Base-by-base conservation (phyloP, 306 rosid species). In the Vigna trinervia region DNA sequence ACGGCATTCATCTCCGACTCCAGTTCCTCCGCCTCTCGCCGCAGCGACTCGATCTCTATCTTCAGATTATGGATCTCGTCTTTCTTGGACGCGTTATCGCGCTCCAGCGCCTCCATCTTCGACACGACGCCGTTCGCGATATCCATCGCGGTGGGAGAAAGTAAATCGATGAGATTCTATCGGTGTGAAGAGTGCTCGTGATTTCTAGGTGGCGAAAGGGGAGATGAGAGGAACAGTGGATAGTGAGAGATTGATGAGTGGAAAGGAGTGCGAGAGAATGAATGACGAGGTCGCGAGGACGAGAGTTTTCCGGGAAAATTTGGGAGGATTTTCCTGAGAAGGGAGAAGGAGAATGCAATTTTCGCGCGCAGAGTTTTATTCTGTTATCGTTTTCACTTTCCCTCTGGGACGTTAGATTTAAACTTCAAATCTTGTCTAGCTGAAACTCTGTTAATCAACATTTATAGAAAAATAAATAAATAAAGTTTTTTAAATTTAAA, bases 1-100 rank as follows among this genome's bases (percentile, higher is more conserved):
- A 36, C 76, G 3, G 74, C 92, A 5, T 50, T 45, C 82, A 52
- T 80, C 75, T 90, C 96, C 0, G 83, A 72, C 83, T 94, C 91
- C 2, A 88, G 86, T 53, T 84, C 89, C 32, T 15, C 69, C 38
- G 85, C 87, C 36, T 46, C 76, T 23, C 51, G 66, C 71, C 57
- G 82, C 53, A 85, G 38, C 1, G 11, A 78, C 30, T 82, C 84
- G 34, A 88, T 73, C 89, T 88, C 96, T 2, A 43, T 14, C 3
- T 38, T 75, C 80, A 87, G 57, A 30, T 67, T 64, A 65, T 77
- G 46, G 51, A 89, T 75, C 75, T 77, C 83, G 12, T 81, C 87
- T 20, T 80, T 83, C 53, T 36, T 30, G 2, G 72, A 84, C 20
- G 28, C 54, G 48, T 82, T 90, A 79, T 90, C 96, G 5, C 74